These are phyloP conservation scores for Carex myosuroides DNA, from an alignment of 176 grass and related monocot species.

Conservation along the genomic window DNA sequence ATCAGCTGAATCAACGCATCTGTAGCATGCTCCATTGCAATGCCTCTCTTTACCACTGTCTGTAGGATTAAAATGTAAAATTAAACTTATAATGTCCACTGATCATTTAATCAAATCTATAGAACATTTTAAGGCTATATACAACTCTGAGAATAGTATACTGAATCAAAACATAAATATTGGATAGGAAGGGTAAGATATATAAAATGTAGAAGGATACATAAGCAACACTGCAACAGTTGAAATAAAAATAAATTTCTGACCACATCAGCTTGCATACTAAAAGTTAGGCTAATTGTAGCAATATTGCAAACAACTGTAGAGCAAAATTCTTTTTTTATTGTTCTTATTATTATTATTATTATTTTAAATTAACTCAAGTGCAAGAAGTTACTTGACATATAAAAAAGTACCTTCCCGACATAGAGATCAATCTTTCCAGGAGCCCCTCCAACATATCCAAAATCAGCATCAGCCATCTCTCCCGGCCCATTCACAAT, in stretches of 20 bases:
- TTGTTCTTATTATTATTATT: too few relatives aligned
- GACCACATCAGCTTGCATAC: not conserved
- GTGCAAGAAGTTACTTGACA: not conserved
- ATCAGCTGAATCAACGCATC: slow-evolving; percentile 92
- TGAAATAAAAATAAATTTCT: not conserved
- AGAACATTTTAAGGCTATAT: not conserved
- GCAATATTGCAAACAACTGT: not conserved
- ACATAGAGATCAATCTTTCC: slow-evolving; percentile 99
- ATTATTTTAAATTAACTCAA: not conserved
- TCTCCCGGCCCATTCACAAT: slow-evolving; percentile 96
- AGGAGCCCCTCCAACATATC: slow-evolving; percentile 84
- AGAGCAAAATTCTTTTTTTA: too few relatives aligned
- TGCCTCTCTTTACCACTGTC: slow-evolving; percentile 73
- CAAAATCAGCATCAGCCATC: slow-evolving; percentile 98
- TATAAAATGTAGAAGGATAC: not conserved
- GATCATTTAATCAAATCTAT: not conserved
- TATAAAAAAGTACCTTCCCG: slow-evolving; percentile 61
- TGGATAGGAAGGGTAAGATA: not conserved
- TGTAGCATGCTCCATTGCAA: slow-evolving; percentile 89
- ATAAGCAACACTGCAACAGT: not conserved
- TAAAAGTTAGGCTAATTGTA: not conserved
- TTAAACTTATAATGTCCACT: not conserved
- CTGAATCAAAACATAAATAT: not conserved
- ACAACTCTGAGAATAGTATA: not conserved
- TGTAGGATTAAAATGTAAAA: slow-evolving; percentile 6